phyloP scores from a whole-genome alignment of 495 filamentous ascomycete species.

The Daldinia concentrica region DNA sequence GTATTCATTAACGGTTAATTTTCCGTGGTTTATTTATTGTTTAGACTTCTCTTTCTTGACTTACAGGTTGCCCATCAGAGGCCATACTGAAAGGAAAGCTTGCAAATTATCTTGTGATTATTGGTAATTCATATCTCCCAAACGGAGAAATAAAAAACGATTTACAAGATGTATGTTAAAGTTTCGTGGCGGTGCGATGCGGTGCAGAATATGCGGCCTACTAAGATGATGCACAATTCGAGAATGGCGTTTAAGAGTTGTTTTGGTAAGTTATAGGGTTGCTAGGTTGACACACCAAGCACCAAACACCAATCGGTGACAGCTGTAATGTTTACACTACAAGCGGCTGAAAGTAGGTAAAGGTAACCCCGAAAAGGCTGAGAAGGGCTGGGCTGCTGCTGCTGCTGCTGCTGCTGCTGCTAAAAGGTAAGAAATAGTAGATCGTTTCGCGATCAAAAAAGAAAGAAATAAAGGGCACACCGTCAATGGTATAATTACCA shows the following conservation, averaged over 20 bases:
- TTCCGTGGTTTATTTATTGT: conserved; percentile 10
- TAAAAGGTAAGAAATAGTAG: conserved; percentile 2
- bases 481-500: conserved; percentile 14
- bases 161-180: conserved; percentile 13
- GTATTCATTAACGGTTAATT: conserved; percentile 16
- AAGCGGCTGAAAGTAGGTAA: conserved; percentile 9
- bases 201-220: conserved; percentile 19
- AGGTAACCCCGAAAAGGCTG: conserved; percentile 2
- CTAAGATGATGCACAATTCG: conserved; percentile 9
- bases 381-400: too few relatives aligned
- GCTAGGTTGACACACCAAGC: conserved; percentile 15
- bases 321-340: conserved; percentile 36
- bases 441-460: background rate
- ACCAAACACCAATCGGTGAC: conserved; percentile 7
- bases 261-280: conserved; percentile 9
- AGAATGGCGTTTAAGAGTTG: conserved; percentile 22
- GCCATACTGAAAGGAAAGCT: conserved; percentile 43
- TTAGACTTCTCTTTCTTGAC: conserved; percentile 26
- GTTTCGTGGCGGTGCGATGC: conserved; percentile 6
- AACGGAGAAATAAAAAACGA: conserved; percentile 5
- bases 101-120: conserved; percentile 16
- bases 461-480: background rate
- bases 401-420: too few relatives aligned
- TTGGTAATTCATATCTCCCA: conserved; percentile 32
- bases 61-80: conserved; percentile 54